Base-by-base conservation (phyloP, 495 filamentous ascomycete species). In the Parmelia sp. region DNA sequence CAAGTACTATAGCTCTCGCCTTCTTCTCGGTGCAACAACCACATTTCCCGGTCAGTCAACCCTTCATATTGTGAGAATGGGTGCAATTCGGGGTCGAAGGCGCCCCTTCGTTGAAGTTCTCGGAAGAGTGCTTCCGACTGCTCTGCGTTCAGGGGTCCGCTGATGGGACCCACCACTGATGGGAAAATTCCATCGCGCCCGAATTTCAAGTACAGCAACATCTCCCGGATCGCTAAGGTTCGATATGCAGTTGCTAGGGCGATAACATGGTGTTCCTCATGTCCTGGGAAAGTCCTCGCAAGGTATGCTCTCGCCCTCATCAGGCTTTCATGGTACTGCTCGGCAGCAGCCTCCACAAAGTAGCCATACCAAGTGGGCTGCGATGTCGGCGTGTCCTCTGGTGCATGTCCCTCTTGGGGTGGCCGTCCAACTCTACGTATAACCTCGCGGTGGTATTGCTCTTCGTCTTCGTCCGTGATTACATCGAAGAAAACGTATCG, bases 321-420 rank as follows among this genome's bases (percentile, higher is more conserved):
- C 51, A 55, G 51, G 51, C 51, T 55, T 21, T 55, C 29, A 21
- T 35, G 15, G 51, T 55, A 55, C 51, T 55, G 51, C 51, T 55
- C 51, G 29, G 51, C 51, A n/a, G 51, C 51, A 11, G 51, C 51
- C 17, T 55, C 51, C 19, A 55, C 29, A 11, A 55, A 55, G 17
- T 55, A 55, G 51, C 17, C 3, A 17, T 33, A 55, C 51, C 51
- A 55, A 49, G 45, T 44, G 14, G 14, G 21, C 42, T 12, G 35
- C 35, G 5, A 36, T 19, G 1, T 11, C 21, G 51, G 51, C 17
- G 1, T 21, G 51, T 55, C 29, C 17, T 15, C 27, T 21, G 0
- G 27, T 33, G 51, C 51, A 19, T 55, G 27, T 55, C 29, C 29
- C 51, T 33, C 29, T 21, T 21, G 51, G 51, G 51, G 51, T 55